Evolutionary conservation across 345 rosid species (phyloP), one percentile per base, ranked within the genome.

Genomic region (Syzygium aromaticum): DNA sequence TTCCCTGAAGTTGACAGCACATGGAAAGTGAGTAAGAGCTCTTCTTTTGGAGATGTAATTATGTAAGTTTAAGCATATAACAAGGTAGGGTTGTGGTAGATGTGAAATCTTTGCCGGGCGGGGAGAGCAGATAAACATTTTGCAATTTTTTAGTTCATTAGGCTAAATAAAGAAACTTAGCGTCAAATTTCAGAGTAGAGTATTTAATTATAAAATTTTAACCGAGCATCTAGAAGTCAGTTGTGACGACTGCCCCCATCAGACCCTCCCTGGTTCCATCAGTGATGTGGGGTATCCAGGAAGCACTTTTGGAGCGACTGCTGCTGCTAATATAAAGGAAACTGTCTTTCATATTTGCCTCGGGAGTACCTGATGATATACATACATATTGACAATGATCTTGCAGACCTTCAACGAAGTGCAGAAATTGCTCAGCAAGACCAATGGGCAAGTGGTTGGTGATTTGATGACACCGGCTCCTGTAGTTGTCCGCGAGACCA

Each of bases 1-100:
- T 98, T 98, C 89, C 99, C 99, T 87, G 98, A 98, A 85, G 99
- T 98, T 87, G 98, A 95, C 94, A 95, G 98, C 93, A 93, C 95
- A 33, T 96, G 98, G 98, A 95, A 96, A 93, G 97, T 97, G 94
- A n/a, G 95, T 90, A 84, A 89, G 64, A 89, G 87, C 86, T 85
- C 22, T 89, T 88, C 52, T 88, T 89, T 73, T 54, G 22, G 11
- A 33, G 40, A 85, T 43, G 25, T 54, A 25, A 21, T 28, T 33
- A 54, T 54, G 4, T 6, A 33, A 64, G n/a, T 6, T 53, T 52
- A 46, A 23, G 53, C 33, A 61, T 27, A 49, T 56, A 15, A 33
- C 22, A 22, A 11, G 33, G 38, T 73, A 17, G 80, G 46, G 46
- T 73, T 33, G 80, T 33, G 80, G 49, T 11, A 13, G 80, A 73